These are phyloP conservation scores for Fagopyrum esculentum DNA, from an alignment of 148 eudicot species.

Conservation along the genomic window DNA sequence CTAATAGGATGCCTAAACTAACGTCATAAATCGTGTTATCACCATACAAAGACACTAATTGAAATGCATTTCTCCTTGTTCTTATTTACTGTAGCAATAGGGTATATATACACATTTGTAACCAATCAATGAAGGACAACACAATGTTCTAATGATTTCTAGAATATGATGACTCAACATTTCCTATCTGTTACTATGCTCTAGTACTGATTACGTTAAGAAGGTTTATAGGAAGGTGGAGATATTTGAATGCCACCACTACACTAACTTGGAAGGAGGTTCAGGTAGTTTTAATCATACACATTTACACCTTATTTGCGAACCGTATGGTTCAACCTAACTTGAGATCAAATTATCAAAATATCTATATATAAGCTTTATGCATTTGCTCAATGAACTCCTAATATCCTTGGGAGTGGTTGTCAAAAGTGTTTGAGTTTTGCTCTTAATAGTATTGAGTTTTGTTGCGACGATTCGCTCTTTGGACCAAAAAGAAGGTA, in stretches of 20 bases:
- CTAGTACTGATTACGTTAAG: neutral
- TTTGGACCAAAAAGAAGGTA: neutral
- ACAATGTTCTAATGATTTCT: too few relatives aligned
- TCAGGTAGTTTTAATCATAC: neutral
- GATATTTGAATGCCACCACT: neutral
- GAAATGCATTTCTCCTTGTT: too few relatives aligned
- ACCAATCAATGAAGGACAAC: too few relatives aligned
- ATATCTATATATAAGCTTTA: neutral
- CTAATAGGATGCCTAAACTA: too few relatives aligned
- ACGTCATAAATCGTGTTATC: too few relatives aligned
- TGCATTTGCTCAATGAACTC: constrained; percentile 1
- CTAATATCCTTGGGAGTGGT: neutral
- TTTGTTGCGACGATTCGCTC: neutral
- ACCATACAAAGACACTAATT: too few relatives aligned
- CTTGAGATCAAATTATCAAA: too few relatives aligned
- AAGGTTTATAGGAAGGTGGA: neutral
- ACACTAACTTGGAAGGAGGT: neutral
- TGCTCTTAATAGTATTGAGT: neutral
- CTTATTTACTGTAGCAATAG: too few relatives aligned
- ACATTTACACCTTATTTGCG: neutral
- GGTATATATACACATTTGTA: too few relatives aligned
- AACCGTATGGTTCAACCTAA: too few relatives aligned
- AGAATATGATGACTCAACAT: too few relatives aligned
- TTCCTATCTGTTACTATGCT: too few relatives aligned
- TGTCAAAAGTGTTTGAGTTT: neutral